These are phyloP conservation scores for Tuber umbilicatum DNA, from an alignment of 495 filamentous ascomycete species.

Conservation along the genomic window DNA sequence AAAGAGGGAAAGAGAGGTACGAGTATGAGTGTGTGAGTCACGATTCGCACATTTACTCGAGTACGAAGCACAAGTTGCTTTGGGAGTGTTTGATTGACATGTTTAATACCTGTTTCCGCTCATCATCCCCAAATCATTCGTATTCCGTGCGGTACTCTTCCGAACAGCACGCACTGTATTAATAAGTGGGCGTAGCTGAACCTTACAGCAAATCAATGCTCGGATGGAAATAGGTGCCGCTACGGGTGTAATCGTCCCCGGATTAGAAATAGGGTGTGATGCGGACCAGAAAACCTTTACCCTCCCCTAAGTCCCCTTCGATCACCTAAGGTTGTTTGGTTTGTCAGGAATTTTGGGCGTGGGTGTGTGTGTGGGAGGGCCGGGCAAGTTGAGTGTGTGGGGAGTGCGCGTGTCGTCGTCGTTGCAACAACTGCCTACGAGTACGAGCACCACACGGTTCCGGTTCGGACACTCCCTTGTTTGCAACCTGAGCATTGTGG, in stretches of 20 bases:
- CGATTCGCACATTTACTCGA: background rate
- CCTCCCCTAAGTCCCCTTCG: background rate
- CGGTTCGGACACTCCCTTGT: background rate
- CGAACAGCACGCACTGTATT: background rate
- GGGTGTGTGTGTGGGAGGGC: background rate
- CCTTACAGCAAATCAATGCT: background rate
- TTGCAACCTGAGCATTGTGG: background rate
- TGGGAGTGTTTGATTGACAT: background rate
- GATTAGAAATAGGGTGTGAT: constrained; percentile 3
- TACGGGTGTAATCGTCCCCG: background rate
- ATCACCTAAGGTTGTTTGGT: background rate
- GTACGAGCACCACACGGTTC: background rate
- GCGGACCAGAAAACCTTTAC: background rate
- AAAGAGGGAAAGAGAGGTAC: background rate
- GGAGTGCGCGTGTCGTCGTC: background rate
- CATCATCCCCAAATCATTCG: background rate
- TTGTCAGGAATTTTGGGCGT: constrained; percentile 5
- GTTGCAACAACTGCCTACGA: background rate
- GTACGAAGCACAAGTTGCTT: background rate
- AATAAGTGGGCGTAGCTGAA: background rate
- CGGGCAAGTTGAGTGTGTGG: background rate
- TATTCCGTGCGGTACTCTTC: background rate
- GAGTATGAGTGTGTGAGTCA: background rate
- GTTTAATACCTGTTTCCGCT: background rate
- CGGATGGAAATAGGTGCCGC: background rate